Percentiles rank a stretch among this genome's conserved stretches.
phyloP scores from a whole-genome alignment of 495 filamentous ascomycete species.

The Neurospora sublineolata region DNA sequence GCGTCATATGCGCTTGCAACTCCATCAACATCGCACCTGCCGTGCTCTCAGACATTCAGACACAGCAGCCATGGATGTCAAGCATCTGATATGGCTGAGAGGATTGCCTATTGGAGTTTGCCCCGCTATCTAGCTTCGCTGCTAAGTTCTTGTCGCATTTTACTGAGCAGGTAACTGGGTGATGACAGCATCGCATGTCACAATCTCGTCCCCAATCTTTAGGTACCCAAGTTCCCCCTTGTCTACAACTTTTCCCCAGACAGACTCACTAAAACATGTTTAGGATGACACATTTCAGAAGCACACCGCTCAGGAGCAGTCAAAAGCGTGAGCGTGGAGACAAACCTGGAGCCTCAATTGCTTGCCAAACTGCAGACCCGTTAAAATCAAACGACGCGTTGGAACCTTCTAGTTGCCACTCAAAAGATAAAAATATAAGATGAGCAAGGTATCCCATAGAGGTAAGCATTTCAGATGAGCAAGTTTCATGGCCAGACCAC shows the following conservation, averaged over 20 bases:
- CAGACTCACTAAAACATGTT: too few species aligned
- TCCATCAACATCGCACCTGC: background rate
- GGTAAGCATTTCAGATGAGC: background rate
- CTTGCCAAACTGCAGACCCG: background rate
- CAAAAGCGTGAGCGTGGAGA: background rate
- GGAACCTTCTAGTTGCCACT: fast-evolving
- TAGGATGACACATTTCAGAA: background rate
- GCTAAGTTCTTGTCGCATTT: background rate
- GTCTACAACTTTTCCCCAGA: too few species aligned
- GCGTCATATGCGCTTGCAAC: background rate
- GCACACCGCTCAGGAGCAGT: background rate
- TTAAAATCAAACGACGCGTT: background rate
- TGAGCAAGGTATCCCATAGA: background rate
- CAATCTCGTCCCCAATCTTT: too few species aligned
- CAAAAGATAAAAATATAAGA: background rate
- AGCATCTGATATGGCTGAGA: background rate
- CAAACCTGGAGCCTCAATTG: background rate
- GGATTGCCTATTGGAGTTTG: too few species aligned
- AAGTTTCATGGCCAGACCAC: too few species aligned
- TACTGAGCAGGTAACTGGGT: too few species aligned
- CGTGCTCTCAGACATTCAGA: too few species aligned
- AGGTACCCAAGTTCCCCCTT: too few species aligned
- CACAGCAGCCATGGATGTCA: background rate
- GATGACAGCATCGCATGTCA: too few species aligned
- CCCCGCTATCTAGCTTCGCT: too few species aligned